Conservation (phyloP, 306 rosid species). For the Begonia fuchsioides region DNA sequence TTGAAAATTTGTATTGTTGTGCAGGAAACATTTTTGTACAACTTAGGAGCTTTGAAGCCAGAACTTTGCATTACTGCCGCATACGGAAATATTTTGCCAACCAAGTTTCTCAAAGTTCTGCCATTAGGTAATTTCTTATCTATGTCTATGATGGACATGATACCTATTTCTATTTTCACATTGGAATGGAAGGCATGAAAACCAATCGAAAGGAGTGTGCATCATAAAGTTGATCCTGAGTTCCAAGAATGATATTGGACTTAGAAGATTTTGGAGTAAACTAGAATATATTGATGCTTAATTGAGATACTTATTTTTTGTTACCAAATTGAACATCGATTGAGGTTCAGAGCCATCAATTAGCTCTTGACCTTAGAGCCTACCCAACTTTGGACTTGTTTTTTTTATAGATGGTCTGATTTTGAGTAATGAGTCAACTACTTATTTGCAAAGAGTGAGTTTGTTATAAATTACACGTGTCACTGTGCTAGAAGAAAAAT, state of each 20-base stretch:
- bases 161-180: not conserved
- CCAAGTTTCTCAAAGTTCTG: slow-evolving; percentile 37
- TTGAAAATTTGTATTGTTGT: not conserved
- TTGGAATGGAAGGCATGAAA: no score
- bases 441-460: no score
- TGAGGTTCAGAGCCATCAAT: not conserved
- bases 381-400: no score
- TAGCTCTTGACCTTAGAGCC: no score
- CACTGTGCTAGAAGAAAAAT: no score
- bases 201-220: no score
- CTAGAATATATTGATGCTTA: not conserved
- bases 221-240: no score
- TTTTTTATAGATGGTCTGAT: no score
- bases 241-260: no score
- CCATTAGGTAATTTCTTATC: slow-evolving; percentile 32
- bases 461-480: no score
- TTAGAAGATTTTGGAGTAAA: no score
- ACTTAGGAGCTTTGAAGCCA: slow-evolving; percentile 59
- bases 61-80: slow-evolving; percentile 61
- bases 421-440: no score
- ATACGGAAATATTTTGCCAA: slow-evolving; percentile 45
- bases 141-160: not conserved
- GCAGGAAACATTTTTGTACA: slow-evolving; percentile 62
- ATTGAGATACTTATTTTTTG: not conserved
- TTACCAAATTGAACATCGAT: not conserved